Conservation (phyloP, 2,329 filamentous ascomycete genomes). For the Madurella fahalii region DNA sequence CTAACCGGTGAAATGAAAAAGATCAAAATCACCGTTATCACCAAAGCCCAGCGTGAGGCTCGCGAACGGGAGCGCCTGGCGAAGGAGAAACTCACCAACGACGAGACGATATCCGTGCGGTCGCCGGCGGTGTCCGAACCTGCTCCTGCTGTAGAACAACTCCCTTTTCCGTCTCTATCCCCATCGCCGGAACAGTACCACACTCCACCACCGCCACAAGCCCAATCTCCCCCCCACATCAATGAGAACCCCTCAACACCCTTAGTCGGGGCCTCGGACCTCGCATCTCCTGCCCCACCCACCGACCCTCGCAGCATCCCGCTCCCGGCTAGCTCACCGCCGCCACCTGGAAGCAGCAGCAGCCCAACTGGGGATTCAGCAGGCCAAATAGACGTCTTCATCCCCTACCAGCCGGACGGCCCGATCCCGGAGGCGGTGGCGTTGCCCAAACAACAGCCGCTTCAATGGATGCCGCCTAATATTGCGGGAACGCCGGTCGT, state of each 20-base stretch:
- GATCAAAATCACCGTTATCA: slow-evolving; percentile 59
- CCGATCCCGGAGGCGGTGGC: slow-evolving; percentile 38
- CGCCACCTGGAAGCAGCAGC: background rate
- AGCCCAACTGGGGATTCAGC: slow-evolving; percentile 5
- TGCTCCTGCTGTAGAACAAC: background rate
- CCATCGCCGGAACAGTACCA: background rate
- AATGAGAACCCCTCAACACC: background rate
- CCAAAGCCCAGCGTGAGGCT: slow-evolving; percentile 55
- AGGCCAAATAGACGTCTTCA: slow-evolving; percentile 40
- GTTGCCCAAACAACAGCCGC: slow-evolving; percentile 23
- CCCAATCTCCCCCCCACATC: background rate
- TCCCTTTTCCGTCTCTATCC: slow-evolving; percentile 4
- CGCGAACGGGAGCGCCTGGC: slow-evolving; percentile 34
- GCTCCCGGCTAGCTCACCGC: slow-evolving; percentile 13
- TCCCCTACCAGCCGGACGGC: slow-evolving; percentile 55
- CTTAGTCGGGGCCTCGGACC: background rate
- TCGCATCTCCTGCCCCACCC: background rate
- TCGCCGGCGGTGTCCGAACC: slow-evolving; percentile 12
- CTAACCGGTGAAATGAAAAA: slow-evolving; percentile 58
- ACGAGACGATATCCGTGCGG: slow-evolving; percentile 11
- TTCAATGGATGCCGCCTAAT: slow-evolving; percentile 52
- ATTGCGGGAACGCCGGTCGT: slow-evolving; percentile 24
- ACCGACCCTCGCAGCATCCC: slow-evolving; percentile 4
- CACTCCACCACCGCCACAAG: background rate
- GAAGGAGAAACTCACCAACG: slow-evolving; percentile 19